Conservation (phyloP, 371 early-diverging fungal genomes). For the Lichtheimia hyalospora region DNA sequence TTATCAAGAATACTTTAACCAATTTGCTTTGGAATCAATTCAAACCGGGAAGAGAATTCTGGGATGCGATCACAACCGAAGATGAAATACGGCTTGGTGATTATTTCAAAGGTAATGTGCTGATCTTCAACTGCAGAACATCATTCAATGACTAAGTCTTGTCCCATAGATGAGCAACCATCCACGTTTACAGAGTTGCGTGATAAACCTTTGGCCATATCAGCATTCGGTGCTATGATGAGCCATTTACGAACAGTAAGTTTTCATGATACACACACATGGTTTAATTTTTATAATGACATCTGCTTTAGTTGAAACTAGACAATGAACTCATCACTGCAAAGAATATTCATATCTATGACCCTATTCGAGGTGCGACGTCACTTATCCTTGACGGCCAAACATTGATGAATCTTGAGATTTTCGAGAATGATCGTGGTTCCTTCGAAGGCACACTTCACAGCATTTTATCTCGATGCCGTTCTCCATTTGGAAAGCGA, state of each 20-base stretch:
- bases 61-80: slow-evolving; percentile 68
- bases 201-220: slow-evolving; percentile 48
- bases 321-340: slow-evolving; percentile 85
- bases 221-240: slow-evolving; percentile 79
- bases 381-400: slow-evolving; percentile 92
- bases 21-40: slow-evolving; percentile 72
- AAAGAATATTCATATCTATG: slow-evolving; percentile 77
- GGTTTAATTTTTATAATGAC: not conserved
- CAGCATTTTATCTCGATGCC: slow-evolving; percentile 81
- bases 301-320: slow-evolving; percentile 65
- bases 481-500: slow-evolving; percentile 90
- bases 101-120: slow-evolving; percentile 68
- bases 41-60: slow-evolving; percentile 81
- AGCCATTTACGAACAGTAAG: slow-evolving; percentile 74
- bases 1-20: slow-evolving; percentile 70
- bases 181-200: slow-evolving; percentile 30
- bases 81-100: slow-evolving; percentile 65
- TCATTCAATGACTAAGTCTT: too few species aligned
- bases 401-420: slow-evolving; percentile 91
- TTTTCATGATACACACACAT: not conserved
- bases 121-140: not conserved
- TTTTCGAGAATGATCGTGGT: slow-evolving; percentile 88
- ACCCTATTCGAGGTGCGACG: slow-evolving; percentile 65
- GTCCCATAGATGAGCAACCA: slow-evolving; percentile 28
- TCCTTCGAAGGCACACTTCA: slow-evolving; percentile 84